These are phyloP conservation scores for Arachnopeziza araneosa DNA, from an alignment of 2,329 filamentous ascomycete species.

Conservation along the genomic window DNA sequence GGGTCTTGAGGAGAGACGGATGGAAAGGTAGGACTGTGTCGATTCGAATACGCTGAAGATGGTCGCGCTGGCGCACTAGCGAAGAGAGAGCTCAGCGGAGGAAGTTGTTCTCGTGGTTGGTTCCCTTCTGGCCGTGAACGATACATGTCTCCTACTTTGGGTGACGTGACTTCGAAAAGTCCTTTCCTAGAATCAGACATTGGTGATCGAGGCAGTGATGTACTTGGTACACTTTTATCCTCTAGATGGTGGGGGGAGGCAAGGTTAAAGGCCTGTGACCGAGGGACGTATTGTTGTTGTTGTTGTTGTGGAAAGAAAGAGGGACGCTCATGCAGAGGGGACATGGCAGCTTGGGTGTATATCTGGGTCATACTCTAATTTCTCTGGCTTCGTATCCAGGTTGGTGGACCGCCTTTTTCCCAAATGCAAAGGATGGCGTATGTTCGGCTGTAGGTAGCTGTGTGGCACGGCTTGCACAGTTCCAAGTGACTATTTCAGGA, in stretches of 20 bases:
- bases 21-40: constrained; percentile 27
- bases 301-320: constrained; percentile 15
- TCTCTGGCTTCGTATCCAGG: constrained; percentile 6
- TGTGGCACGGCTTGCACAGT: constrained; percentile 24
- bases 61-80: constrained; percentile 19
- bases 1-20: constrained; percentile 23
- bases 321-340: constrained; percentile 19
- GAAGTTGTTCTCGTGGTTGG: constrained; percentile 27
- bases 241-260: constrained; percentile 12
- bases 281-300: constrained; percentile 12
- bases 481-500: constrained; percentile 21
- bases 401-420: constrained; percentile 9
- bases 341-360: constrained; percentile 21
- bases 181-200: constrained; percentile 18
- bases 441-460: constrained; percentile 17
- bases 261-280: constrained; percentile 4
- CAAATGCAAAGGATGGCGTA: constrained; percentile 13
- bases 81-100: constrained; percentile 31
- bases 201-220: constrained; percentile 17
- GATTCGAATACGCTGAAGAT: constrained; percentile 28
- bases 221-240: constrained; percentile 13
- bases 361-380: constrained; percentile 27
- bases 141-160: constrained; percentile 23
- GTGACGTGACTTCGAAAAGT: constrained; percentile 11
- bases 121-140: constrained; percentile 14